Evolutionary conservation across 352 stramenopile genomes (phyloP), one percentile per base, ranked within the genome.

Genomic region (Nothophytophthora sp.): DNA sequence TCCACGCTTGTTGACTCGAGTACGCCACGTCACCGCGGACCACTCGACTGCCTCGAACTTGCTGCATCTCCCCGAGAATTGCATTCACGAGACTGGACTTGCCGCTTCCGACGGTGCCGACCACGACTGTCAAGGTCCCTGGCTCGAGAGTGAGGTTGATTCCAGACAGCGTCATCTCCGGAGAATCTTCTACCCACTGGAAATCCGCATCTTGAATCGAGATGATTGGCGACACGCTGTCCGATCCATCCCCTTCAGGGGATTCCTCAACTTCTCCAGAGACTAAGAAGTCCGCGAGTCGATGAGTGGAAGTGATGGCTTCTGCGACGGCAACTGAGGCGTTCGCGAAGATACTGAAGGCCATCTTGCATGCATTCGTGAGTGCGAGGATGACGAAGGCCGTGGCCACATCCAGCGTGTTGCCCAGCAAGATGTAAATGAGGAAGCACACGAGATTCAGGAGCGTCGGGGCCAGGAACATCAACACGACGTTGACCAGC

Each of bases 351-450:
- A 79, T 73, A 5, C 53, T 72, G 32, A 80, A 88, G 7, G 76
- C 67, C 49, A 81, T 71, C 16, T 73, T 69, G 38, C 70, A 81
- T 1, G 64, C 61, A 30, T 85, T 85, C 38, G 76, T 81, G 49
- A 99, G 70, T 19, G 96, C 88, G 13, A 99, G 64, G 6, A 96
- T 81, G 5, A 96, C 97, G 43, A 99, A 95, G 19, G 96, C 95
- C 10, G 79, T 86, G 1, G 90, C 73, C 6, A 98, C 92, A 35
- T 97, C 92, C 13, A 99, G 62, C 1, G 74, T 59, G 29, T 98
- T 63, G 0, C 91, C 96, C 4, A 75, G 44, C 5, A 79, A 27
- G 9, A 86, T 61, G 44, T 90, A 93, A 3, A 68, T 55, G 8
- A 67, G 16, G 43, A 99, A 99, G 13, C 89, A 97, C 2, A 87